Conservation (phyloP, 441 rosid species). For the Pelargonium citronellum region DNA sequence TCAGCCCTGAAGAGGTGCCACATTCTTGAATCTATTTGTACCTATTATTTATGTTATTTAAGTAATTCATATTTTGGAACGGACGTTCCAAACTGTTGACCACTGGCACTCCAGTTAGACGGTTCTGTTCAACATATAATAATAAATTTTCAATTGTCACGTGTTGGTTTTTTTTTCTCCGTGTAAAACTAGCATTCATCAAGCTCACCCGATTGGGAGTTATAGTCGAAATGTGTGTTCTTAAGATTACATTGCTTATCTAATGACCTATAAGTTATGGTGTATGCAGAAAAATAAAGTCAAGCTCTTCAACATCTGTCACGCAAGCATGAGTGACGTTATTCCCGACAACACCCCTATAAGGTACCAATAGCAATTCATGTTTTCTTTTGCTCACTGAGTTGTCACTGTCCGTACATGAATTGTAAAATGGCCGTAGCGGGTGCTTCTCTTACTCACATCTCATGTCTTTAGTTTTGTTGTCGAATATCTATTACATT, state of each 20-base stretch:
- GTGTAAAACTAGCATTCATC: no score
- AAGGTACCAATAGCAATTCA: conserved; percentile 32
- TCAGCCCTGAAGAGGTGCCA: conserved; percentile 51
- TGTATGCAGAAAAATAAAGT: conserved; percentile 46
- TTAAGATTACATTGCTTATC: background rate
- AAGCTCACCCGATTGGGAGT: no score
- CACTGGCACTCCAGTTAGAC: no score
- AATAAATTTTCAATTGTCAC: no score
- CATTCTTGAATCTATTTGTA: background rate
- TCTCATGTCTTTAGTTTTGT: no score
- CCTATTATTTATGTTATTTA: background rate
- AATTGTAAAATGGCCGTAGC: background rate
- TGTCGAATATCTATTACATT: no score
- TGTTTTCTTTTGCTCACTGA: conserved; percentile 9
- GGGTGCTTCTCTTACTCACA: background rate
- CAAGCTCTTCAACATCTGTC: conserved; percentile 45
- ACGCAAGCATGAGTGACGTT: conserved; percentile 53
- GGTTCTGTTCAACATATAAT: no score
- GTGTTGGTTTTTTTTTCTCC: no score
- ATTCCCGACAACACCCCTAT: conserved; percentile 34
- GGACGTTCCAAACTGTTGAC: no score
- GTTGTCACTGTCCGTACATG: background rate
- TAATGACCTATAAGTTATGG: background rate
- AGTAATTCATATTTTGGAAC: background rate
- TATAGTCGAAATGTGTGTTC: no score